These are phyloP conservation scores for Tylopilus cervinicoccineus DNA, from an alignment of 768 basidiomycete species.

Conservation along the genomic window DNA sequence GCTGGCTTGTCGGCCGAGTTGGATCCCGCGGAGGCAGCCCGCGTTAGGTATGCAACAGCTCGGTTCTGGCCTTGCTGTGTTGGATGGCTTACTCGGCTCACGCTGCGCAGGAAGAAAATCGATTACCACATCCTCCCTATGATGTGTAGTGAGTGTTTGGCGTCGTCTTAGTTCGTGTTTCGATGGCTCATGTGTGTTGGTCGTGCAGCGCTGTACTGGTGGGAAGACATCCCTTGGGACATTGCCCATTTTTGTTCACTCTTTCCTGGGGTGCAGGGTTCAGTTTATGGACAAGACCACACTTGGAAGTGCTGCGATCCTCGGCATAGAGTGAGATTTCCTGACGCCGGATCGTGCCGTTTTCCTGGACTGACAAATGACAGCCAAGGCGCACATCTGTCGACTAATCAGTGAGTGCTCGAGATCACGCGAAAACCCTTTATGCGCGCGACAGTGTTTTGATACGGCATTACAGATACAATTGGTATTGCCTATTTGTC, in stretches of 20 bases:
- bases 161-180: not conserved
- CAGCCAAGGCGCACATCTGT: constrained; percentile 58
- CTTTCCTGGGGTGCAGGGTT: constrained; percentile 40
- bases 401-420: constrained; percentile 55
- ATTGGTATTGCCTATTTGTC: constrained; percentile 42
- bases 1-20: constrained; percentile 41
- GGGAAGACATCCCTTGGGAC: not conserved
- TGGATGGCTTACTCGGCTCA: not conserved
- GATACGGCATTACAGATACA: constrained; percentile 43
- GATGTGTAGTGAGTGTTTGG: constrained; percentile 58
- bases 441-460: not conserved
- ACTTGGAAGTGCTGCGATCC: constrained; percentile 60
- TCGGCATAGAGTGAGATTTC: constrained; percentile 57
- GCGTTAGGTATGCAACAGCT: constrained; percentile 42
- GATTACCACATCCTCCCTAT: constrained; percentile 64
- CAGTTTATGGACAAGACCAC: constrained; percentile 81
- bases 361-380: not conserved
- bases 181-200: not conserved
- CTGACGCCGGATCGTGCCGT: not conserved
- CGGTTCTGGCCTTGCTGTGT: not conserved
- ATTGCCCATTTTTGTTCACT: not conserved
- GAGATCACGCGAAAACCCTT: not conserved
- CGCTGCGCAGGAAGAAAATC: constrained; percentile 49
- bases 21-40: constrained; percentile 48
- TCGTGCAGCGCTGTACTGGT: constrained; percentile 53